Evolutionary conservation across 192 early-diverging fungal species (phyloP), one percentile per base, ranked within the genome.

Genomic region (Coemansia sp.): DNA sequence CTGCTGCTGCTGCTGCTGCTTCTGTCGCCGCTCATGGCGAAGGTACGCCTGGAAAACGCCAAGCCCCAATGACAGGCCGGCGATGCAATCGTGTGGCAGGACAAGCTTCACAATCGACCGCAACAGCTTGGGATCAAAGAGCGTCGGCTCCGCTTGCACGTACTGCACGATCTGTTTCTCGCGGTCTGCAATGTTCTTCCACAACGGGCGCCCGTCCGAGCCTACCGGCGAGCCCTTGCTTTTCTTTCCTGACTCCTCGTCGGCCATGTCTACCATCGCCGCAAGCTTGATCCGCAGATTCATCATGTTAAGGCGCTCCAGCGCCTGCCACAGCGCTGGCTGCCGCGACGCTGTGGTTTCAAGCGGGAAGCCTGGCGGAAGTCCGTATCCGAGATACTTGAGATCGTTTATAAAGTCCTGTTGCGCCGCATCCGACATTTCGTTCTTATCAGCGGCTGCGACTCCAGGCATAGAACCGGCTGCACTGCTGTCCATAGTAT

Each of bases 11-110:
- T 21, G 49, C 21, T 52, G 49, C 4, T 72, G 58, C 58, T 63
- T 67, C 24, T 53, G 62, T 56, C 43, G 52, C 44, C 65, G 66
- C 52, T 70, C 67, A 33, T 63, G 63, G 55, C 49, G 68, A 26
- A 83, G 57, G 34, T 75, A 85, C 33, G 76, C 71, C 46, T 68
- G 67, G 63, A 76, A 81, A 20, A 82, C 64, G 41, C 71, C 76
- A 43, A 82, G 64, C 2, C 84, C 84, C 62, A 85, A 64, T 18
- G 58, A 58, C 66, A 85, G 62, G 2, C 78, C 84, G 0, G 71
- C 72, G 30, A 82, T 71, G 67, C 84, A 85, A 69, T 85, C 84
- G 68, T 85, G 76, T 5, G 84, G 84, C 57, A 85, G 68, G 2
- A 85, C 63, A 48, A 82, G 59, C 67, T 85, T 85, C 5, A 85